phyloP scores from a whole-genome alignment of 805 yeast genomes.

The Starmerella ratchasimensis region DNA sequence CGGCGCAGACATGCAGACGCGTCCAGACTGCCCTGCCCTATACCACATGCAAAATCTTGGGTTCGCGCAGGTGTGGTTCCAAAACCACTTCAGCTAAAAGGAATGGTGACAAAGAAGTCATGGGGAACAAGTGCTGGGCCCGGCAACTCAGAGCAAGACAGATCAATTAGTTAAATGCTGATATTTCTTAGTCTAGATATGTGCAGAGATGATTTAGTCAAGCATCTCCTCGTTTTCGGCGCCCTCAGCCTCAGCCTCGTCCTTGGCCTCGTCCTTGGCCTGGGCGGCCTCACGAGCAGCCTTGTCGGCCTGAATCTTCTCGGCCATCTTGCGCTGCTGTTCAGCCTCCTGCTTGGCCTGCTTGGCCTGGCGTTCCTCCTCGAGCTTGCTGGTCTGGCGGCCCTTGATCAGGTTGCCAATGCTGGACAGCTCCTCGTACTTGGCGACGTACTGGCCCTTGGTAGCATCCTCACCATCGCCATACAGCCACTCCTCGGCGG shows the following conservation, averaged over 20 bases:
- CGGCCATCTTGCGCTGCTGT: conserved; percentile 70
- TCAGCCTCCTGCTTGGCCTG: conserved; percentile 80
- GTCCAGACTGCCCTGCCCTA: too few relatives aligned
- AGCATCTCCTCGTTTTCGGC: conserved; percentile 23
- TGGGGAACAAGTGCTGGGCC: too few relatives aligned
- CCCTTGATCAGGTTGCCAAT: conserved; percentile 92
- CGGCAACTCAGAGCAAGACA: too few relatives aligned
- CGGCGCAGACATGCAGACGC: too few relatives aligned
- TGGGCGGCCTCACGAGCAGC: conserved; percentile 36
- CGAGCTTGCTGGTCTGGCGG: conserved; percentile 84
- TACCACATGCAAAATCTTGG: too few relatives aligned
- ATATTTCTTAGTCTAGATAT: too few relatives aligned
- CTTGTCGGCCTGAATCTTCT: conserved; percentile 68
- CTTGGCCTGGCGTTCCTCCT: conserved; percentile 82
- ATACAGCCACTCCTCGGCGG: conserved; percentile 96
- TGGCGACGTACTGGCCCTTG: conserved; percentile 94
- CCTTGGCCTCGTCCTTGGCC: conserved; percentile 28
- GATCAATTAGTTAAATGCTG: too few relatives aligned
- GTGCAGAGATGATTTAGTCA: too few relatives aligned
- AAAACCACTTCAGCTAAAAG: too few relatives aligned
- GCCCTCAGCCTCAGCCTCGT: conserved; percentile 24
- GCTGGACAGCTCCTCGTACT: conserved; percentile 91
- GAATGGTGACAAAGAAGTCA: too few relatives aligned
- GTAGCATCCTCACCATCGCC: conserved; percentile 93
- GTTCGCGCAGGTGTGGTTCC: too few relatives aligned